Base-by-base conservation (phyloP, 371 early-diverging fungal genomes). In the Mucor racemosus region DNA sequence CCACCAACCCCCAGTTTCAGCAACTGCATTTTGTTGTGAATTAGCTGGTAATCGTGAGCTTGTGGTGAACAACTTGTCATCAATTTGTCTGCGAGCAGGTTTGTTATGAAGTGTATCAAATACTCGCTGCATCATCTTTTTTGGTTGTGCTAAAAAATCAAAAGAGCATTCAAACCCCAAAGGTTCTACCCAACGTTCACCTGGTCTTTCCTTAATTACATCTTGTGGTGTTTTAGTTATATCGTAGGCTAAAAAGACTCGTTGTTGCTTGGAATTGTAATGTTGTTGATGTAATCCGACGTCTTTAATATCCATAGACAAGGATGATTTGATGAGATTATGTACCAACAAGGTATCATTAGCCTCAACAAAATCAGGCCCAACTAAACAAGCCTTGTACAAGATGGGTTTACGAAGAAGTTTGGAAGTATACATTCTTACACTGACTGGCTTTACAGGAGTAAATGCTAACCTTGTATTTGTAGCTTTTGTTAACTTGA, bases 111-210 rank as follows among this genome's bases (percentile, higher is more conserved):
- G 44, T n/a, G 41, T 44, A 44, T 60, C 54, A 44, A 69, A 64
- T 4, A 69, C 60, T 44, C 60, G 64, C 15, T 64, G 65, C 17
- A 60, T 61, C 9, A 39, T 57, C 4, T 48, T 56, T 26, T 65
- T 65, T 8, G 65, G 56, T 41, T 65, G 65, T 15, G 40, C 44
- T 5, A 69, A 14, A n/a, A 69, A 69, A 17, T 61, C 61, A 61
- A 61, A 48, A 0, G 54, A 33, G 42, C 70, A 69, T 35, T 65
- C 70, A 48, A 69, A 61, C 0, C 56, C 57, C 33, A 61, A 17
- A 13, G 70, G 70, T 14, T 60, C 42, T 14, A 69, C 48, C 50
- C 60, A 65, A 33, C 65, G 34, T 46, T 65, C 70, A 15, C 70
- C 65, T 14, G 70, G 48, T 31, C 70, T 54, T 13, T 61, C 50